Conservation (phyloP, 805 yeast genomes). For the Ascoidea tarda region DNA sequence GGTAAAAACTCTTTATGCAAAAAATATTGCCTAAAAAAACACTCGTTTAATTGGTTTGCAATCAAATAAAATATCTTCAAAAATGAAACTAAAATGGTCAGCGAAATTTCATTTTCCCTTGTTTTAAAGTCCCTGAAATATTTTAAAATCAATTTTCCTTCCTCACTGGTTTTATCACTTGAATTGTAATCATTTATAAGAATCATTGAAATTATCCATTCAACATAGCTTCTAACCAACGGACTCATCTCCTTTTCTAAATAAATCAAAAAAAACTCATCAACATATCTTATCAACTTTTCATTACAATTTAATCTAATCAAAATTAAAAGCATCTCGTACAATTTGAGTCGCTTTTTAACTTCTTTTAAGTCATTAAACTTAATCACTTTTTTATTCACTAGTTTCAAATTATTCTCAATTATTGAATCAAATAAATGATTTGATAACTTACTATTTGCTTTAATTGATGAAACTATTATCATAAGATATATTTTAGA, state of each 20-base stretch:
- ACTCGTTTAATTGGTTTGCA: constrained; percentile 25
- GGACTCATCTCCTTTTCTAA: constrained; percentile 66
- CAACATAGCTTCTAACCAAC: constrained; percentile 55
- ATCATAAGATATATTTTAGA: constrained; percentile 36
- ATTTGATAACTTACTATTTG: constrained; percentile 8
- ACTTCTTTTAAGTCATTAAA: constrained; percentile 62
- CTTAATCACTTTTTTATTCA: constrained; percentile 29
- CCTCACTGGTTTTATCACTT: constrained; percentile 9
- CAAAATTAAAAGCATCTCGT: constrained; percentile 33
- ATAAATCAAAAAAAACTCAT: constrained; percentile 16
- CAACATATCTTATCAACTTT: constrained; percentile 16
- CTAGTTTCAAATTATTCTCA: constrained; percentile 15
- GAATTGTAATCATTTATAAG: constrained; percentile 17
- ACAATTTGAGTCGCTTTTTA: constrained; percentile 41
- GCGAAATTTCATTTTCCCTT: constrained; percentile 21
- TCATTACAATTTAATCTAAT: constrained; percentile 18
- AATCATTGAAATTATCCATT: constrained; percentile 54
- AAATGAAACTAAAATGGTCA: constrained; percentile 38
- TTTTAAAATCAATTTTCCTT: constrained; percentile 12
- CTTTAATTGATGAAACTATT: constrained; percentile 20
- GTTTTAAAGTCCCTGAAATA: constrained; percentile 11
- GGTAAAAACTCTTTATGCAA: constrained; percentile 31
- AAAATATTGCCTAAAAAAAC: constrained; percentile 13
- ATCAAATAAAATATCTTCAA: constrained; percentile 49
- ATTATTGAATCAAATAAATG: constrained; percentile 21